These are phyloP conservation scores for Starmerella bombicola DNA, from an alignment of 805 yeast species.

Conservation along the genomic window DNA sequence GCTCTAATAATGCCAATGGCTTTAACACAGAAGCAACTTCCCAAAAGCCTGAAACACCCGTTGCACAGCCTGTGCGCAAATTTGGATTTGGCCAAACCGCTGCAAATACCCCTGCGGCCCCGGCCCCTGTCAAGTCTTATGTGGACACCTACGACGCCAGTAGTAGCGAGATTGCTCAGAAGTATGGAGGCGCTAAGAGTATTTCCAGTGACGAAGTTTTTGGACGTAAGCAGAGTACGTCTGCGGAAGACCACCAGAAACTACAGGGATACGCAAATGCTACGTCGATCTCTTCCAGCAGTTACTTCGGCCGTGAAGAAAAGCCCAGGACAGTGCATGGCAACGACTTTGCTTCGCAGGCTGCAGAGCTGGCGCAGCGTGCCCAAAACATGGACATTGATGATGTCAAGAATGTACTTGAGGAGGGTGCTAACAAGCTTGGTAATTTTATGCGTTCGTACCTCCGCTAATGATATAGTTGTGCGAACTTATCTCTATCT, in stretches of 20 bases:
- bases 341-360: conserved; percentile 23
- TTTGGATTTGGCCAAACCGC: conserved; percentile 25
- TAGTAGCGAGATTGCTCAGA: conserved; percentile 30
- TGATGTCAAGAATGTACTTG: conserved; percentile 79
- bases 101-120: conserved; percentile 19
- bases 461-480: conserved; percentile 33
- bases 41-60: conserved; percentile 14
- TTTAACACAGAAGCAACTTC: conserved; percentile 2
- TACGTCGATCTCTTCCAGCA: conserved; percentile 77
- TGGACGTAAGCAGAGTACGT: conserved; percentile 79
- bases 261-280: conserved; percentile 75
- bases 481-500: no score
- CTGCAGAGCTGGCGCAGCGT: conserved; percentile 22
- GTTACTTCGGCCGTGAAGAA: conserved; percentile 79
- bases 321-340: conserved; percentile 27
- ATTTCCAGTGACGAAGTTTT: conserved; percentile 92
- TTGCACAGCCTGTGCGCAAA: conserved; percentile 16
- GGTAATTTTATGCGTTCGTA: conserved; percentile 81
- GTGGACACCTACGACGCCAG: conserved; percentile 38
- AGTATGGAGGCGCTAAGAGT: conserved; percentile 82
- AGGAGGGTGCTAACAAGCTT: conserved; percentile 82
- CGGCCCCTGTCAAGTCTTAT: conserved; percentile 18
- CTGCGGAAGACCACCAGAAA: conserved; percentile 55
- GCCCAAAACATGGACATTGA: conserved; percentile 80
- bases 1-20: neutral